Conservation (phyloP, 352 stramenopile species). For the Globisporangium perplexum region DNA sequence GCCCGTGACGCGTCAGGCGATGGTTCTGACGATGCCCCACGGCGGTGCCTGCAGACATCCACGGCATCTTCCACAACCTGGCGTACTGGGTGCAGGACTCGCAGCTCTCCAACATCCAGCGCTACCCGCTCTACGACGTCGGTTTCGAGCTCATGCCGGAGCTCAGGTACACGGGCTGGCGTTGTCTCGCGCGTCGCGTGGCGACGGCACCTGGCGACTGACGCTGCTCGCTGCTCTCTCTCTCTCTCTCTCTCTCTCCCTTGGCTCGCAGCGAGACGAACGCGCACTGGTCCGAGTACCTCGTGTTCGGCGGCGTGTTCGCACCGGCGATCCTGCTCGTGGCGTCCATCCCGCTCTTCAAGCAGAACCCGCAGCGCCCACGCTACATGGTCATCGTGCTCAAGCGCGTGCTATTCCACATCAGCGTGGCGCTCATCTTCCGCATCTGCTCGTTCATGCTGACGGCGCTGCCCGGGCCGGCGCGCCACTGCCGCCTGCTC, state of each 20-base stretch:
- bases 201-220: background rate
- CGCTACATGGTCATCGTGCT: slow-evolving; percentile 77
- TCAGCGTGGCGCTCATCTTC: slow-evolving; percentile 67
- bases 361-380: slow-evolving; percentile 51
- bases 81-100: slow-evolving; percentile 81
- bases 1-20: no score
- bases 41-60: slow-evolving; percentile 34
- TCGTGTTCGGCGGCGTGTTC: slow-evolving; percentile 75
- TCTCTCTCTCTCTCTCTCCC: background rate
- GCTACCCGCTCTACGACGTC: slow-evolving; percentile 70
- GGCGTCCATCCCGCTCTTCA: slow-evolving; percentile 56
- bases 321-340: slow-evolving; percentile 65
- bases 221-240: background rate
- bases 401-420: slow-evolving; percentile 76
- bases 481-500: slow-evolving; percentile 66
- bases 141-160: slow-evolving; percentile 72
- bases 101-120: slow-evolving; percentile 59
- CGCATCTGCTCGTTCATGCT: slow-evolving; percentile 79
- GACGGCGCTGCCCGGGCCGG: slow-evolving; percentile 61
- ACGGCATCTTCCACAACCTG: slow-evolving; percentile 82
- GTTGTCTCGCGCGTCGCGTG: background rate
- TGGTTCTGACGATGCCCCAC: background rate
- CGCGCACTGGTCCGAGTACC: slow-evolving; percentile 57
- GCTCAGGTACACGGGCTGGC: slow-evolving; percentile 35
- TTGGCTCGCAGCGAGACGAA: slow-evolving; percentile 18